These are phyloP conservation scores for Vanilla planifolia DNA, from an alignment of 106 monocot species.

Conservation along the genomic window DNA sequence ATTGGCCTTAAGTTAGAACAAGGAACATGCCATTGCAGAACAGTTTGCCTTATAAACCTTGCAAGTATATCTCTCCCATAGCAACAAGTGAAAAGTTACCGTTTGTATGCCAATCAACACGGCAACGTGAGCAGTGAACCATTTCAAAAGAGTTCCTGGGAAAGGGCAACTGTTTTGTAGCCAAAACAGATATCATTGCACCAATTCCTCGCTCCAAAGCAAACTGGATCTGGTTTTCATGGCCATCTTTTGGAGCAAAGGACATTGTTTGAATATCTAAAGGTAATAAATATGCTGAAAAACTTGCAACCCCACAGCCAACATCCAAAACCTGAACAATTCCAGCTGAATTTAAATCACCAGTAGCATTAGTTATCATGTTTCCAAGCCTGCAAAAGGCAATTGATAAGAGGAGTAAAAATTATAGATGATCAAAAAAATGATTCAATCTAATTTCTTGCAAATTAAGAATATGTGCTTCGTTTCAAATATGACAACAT, in stretches of 20 bases:
- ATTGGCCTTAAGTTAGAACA: too few relatives aligned
- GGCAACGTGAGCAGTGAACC: constrained; percentile 98
- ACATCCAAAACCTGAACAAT: constrained; percentile 90
- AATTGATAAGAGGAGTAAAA: neutral
- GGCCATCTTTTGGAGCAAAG: constrained; percentile 79
- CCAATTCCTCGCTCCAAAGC: constrained; percentile 70
- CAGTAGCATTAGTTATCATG: constrained; percentile 79
- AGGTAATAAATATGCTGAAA: constrained; percentile 65
- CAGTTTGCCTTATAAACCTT: neutral
- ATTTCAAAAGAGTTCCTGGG: constrained; percentile 84
- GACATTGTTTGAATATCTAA: constrained; percentile 74
- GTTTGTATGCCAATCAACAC: constrained; percentile 99
- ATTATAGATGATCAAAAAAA: neutral
- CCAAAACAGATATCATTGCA: constrained; percentile 79
- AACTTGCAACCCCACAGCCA: constrained; percentile 79
- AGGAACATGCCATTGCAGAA: neutral
- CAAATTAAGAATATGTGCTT: too few relatives aligned
- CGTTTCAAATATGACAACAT: too few relatives aligned
- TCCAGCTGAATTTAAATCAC: constrained; percentile 78
- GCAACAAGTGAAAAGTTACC: constrained; percentile 36
- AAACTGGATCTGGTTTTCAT: constrained; percentile 88
- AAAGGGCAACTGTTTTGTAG: constrained; percentile 86
- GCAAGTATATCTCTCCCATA: neutral
- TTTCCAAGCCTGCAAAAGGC: constrained; percentile 71
- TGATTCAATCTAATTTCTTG: too few relatives aligned